Conservation (phyloP, 2,329 filamentous ascomycete species). For the Hymenoscyphus linearis region DNA sequence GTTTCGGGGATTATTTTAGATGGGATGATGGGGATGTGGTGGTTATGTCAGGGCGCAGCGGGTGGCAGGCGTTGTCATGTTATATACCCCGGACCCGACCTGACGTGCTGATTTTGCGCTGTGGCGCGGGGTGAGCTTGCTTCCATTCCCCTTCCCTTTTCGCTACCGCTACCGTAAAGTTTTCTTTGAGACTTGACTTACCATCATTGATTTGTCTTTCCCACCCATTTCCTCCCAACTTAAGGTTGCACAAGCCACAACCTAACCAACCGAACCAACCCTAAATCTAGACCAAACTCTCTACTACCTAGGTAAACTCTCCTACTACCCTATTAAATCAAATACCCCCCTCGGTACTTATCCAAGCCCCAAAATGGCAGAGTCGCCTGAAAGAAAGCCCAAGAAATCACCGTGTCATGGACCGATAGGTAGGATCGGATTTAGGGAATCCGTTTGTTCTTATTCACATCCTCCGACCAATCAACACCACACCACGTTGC, state of each 20-base stretch:
- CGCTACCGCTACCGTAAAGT: not conserved
- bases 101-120: not conserved
- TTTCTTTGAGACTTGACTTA: not conserved
- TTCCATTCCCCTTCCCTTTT: no score
- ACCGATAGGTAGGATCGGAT: no score
- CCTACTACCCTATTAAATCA: no score
- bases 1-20: not conserved
- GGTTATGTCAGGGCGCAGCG: not conserved
- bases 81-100: not conserved
- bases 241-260: not conserved
- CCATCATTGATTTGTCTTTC: not conserved
- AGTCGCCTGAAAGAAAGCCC: not conserved
- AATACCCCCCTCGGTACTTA: no score
- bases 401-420: not conserved
- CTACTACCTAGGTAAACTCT: no score
- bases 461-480: no score
- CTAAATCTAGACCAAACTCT: no score
- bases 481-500: no score
- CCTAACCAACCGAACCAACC: no score
- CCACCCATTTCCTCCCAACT: not conserved
- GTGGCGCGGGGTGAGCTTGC: not conserved
- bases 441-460: no score
- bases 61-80: not conserved
- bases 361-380: no score
- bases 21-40: no score